Evolutionary conservation across 306 rosid species (phyloP), one percentile per base, ranked within the genome.

Genomic region (Castanea mollissima): DNA sequence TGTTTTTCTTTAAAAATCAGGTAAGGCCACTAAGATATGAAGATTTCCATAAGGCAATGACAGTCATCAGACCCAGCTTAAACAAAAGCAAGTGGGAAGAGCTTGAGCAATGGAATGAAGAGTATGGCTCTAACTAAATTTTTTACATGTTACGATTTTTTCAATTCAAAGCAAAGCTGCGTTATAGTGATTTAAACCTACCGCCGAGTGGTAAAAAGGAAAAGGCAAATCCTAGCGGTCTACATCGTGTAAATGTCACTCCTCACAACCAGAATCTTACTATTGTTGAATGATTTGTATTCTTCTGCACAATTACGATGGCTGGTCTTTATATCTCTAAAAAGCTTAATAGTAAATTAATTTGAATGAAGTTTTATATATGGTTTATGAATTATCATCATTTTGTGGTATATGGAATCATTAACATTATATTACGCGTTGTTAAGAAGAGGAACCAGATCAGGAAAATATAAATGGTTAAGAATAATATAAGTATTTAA

Each of bases 71-170:
- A 75, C 99, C 99, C 18, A 95, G 98, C 86, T 91, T 91, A 82
- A 95, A 87, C 84, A 95, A 90, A 81, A 91, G 94, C 85, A 92
- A 89, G 82, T 95, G 98, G 98, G 92, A 91, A 86, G 99, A 92
- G 79, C 94, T 95, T 78, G 92, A 92, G 77, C 86, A 76, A 68
- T 95, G 98, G 99, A 95, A 95, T 78, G 83, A 90, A 75, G 95
- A 90, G 65, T 95, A 89, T 78, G 99, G 99, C 82, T 92, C 98
- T 76, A 92, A 90, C 75, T 95, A 87, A 91, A 80, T 69, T 62
- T 78, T 3, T 21, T 55, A 62, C 69, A 71, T 46, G 31, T 49
- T 70, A 21, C 52, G 68, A 71, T 58, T 55, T 79, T 20, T 54
- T 56, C 46, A 57, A 29, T 58, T 71, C 2, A 56, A 75, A 78